Conservation (phyloP, 2,329 filamentous ascomycete genomes). For the Aspergillus bombycis region DNA sequence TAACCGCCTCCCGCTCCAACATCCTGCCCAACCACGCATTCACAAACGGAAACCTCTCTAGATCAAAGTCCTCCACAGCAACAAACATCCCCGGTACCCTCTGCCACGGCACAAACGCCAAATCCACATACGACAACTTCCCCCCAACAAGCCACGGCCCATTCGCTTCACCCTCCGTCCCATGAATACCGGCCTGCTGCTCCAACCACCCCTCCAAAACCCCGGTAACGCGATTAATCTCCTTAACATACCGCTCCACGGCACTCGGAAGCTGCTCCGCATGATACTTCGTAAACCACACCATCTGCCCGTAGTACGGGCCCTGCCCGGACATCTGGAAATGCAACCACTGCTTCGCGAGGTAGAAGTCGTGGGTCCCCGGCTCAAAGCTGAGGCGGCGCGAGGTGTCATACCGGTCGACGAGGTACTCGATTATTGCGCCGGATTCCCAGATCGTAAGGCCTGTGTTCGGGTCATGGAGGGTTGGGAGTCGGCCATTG, state of each 20-base stretch:
- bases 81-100: neutral
- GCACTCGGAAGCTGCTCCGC: constrained; percentile 50
- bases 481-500: constrained; percentile 28
- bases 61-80: neutral
- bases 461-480: constrained; percentile 51
- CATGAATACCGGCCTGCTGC: constrained; percentile 1
- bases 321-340: constrained; percentile 44
- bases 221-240: constrained; percentile 50
- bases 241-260: constrained; percentile 51
- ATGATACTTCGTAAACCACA: constrained; percentile 44
- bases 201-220: constrained; percentile 45
- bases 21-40: constrained; percentile 1
- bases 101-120: constrained; percentile 36
- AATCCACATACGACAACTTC: constrained; percentile 46
- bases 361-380: constrained; percentile 38
- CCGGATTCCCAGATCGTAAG: constrained; percentile 43
- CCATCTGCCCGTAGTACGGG: constrained; percentile 47
- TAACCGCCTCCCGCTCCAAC: neutral
- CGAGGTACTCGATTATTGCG: constrained; percentile 27
- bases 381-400: constrained; percentile 44
- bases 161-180: constrained; percentile 32
- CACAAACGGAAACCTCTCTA: constrained; percentile 1
- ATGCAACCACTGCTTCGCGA: constrained; percentile 46
- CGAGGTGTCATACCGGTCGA: constrained; percentile 49
- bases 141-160: constrained; percentile 45